A percentile compares a stretch with the other conserved stretches of the same genome.
Evolutionary conservation across 345 rosid genomes (phyloP).

Genomic region (Citrus trifoliata): DNA sequence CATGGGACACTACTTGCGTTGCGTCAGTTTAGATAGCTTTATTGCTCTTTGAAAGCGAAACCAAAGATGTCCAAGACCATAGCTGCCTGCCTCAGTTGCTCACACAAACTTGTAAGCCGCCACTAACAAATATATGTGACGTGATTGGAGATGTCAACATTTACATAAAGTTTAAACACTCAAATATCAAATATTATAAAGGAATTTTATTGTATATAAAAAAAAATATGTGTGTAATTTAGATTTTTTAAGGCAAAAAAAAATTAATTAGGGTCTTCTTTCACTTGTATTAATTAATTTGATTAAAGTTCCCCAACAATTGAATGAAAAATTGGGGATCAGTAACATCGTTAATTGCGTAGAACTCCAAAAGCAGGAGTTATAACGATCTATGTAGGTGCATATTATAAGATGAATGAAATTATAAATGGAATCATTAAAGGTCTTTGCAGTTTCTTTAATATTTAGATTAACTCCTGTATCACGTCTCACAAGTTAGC

Average conservation of each 20-base stretch:
- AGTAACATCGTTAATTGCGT: too few species aligned
- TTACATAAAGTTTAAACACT: background rate
- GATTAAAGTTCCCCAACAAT: too few species aligned
- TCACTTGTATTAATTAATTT: too few species aligned
- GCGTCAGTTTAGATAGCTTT: conserved; percentile 5
- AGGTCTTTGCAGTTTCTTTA: background rate
- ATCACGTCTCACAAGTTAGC: background rate
- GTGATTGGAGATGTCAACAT: background rate
- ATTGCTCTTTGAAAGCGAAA: conserved; percentile 29
- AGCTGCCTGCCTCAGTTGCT: background rate
- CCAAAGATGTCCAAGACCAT: background rate
- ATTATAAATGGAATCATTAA: background rate
- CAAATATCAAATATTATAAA: background rate
- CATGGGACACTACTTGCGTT: background rate
- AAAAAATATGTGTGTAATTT: too few species aligned
- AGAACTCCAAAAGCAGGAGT: too few species aligned
- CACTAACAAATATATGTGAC: background rate
- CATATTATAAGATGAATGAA: background rate
- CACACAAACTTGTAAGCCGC: background rate
- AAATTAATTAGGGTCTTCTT: too few species aligned
- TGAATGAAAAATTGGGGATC: too few species aligned
- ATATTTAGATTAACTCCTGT: background rate
- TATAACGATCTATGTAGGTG: background rate
- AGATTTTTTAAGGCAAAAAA: too few species aligned
- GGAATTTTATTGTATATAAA: too few species aligned